Evolutionary conservation across 2,329 filamentous ascomycete genomes (phyloP).

Genomic region (Cytospora chrysosperma): DNA sequence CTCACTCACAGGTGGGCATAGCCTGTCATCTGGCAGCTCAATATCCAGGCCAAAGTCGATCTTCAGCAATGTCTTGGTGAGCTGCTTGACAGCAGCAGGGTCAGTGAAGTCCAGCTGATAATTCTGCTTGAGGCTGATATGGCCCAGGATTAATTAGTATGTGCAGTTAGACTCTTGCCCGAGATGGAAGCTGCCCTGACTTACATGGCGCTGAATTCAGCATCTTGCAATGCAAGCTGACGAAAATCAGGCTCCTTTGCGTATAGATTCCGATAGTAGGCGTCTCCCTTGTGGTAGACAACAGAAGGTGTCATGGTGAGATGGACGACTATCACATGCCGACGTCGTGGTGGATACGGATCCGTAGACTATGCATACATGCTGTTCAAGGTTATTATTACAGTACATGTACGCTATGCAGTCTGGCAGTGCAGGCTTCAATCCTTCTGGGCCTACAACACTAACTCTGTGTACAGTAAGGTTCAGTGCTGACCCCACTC

Average conservation of each 20-base stretch:
- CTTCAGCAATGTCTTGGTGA: conserved; percentile 77
- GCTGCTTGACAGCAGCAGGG: conserved; percentile 70
- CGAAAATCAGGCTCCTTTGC: conserved; percentile 42
- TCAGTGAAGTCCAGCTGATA: conserved; percentile 76
- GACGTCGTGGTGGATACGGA: not conserved
- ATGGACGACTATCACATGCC: not conserved
- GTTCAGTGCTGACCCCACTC: no score
- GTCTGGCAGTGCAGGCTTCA: no score
- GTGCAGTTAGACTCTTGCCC: not conserved
- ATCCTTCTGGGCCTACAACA: no score
- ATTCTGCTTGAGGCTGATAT: conserved; percentile 35
- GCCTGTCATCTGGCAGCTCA: conserved; percentile 70
- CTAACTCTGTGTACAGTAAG: no score
- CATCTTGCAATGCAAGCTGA: conserved; percentile 41
- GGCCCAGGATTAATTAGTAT: no score
- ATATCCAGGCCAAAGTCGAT: conserved; percentile 72
- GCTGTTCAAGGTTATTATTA: no score
- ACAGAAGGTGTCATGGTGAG: conserved; percentile 12
- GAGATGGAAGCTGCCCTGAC: conserved; percentile 15
- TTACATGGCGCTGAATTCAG: conserved; percentile 44
- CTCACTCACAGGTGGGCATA: conserved; percentile 77
- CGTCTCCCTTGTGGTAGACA: conserved; percentile 24
- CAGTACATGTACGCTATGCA: no score
- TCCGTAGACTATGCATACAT: not conserved
- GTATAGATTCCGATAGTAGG: conserved; percentile 42